phyloP scores from a whole-genome alignment of 2,329 filamentous ascomycete species.

The Apiospora aurea region DNA sequence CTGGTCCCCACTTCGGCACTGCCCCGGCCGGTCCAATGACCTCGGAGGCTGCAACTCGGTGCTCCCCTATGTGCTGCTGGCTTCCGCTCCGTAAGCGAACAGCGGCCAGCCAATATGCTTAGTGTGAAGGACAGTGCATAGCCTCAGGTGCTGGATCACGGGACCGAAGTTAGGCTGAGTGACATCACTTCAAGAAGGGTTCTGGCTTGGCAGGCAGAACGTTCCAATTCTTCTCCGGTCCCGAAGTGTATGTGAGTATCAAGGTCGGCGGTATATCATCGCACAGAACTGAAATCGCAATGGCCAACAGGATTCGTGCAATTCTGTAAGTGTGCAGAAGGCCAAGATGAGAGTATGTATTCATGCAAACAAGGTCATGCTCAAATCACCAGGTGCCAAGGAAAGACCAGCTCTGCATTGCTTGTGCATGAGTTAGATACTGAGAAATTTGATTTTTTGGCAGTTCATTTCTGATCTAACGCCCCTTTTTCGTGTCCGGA shows the following conservation, averaged over 20 bases:
- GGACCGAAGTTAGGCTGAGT: not conserved
- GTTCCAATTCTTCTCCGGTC: not conserved
- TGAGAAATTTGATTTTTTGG: not conserved
- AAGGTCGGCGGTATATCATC: too few species aligned
- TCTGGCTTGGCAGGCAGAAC: not conserved
- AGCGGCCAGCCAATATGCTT: not conserved
- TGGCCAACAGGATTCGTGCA: not conserved
- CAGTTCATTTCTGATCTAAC: not conserved
- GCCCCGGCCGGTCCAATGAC: not conserved
- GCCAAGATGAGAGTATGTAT: not conserved
- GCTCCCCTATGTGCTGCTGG: not conserved
- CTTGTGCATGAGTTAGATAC: not conserved
- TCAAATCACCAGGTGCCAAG: not conserved
- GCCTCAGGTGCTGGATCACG: not conserved
- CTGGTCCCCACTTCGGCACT: slow-evolving; percentile 6
- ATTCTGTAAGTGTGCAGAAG: not conserved
- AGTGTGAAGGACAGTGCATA: not conserved
- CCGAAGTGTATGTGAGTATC: too few species aligned
- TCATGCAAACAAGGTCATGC: not conserved
- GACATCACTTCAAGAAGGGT: not conserved
- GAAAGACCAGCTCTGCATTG: not conserved
- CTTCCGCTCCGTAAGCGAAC: not conserved
- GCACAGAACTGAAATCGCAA: not conserved
- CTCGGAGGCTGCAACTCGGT: not conserved
- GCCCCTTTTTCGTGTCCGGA: not conserved